Conservation (phyloP, 2,329 filamentous ascomycete genomes). For the Aspergillus fumigatus region DNA sequence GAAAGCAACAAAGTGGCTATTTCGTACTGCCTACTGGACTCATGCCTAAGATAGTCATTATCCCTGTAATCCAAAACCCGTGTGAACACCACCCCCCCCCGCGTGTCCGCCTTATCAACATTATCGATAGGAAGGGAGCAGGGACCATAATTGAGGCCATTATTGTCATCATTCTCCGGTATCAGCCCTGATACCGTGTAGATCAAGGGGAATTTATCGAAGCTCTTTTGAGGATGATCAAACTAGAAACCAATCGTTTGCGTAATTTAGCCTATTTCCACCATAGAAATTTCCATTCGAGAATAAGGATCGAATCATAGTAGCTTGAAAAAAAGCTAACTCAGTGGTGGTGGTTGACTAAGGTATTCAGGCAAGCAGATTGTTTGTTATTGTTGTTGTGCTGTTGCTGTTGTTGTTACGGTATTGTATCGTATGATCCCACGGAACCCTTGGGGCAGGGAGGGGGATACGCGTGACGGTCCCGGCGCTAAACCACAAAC, state of each 20-base stretch:
- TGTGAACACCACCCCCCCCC: slow-evolving; percentile 4
- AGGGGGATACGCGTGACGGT: slow-evolving; percentile 22
- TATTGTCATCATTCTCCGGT: background rate
- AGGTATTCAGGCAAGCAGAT: background rate
- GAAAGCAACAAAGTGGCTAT: background rate
- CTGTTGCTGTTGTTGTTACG: background rate
- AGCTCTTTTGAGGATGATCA: background rate
- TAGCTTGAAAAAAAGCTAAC: too few species aligned
- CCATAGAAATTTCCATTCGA: background rate
- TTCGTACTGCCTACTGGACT: background rate
- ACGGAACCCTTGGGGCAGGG: background rate
- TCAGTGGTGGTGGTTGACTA: background rate
- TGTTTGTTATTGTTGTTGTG: background rate
- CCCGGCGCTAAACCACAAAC: slow-evolving; percentile 23
- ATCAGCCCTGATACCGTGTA: background rate
- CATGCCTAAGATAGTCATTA: background rate
- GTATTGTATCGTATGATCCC: slow-evolving; percentile 13
- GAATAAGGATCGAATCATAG: background rate
- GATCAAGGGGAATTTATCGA: background rate
- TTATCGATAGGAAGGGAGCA: slow-evolving; percentile 13
- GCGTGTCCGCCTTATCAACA: slow-evolving; percentile 15
- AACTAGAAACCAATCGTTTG: background rate
- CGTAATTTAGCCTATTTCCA: background rate
- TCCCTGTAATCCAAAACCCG: background rate
- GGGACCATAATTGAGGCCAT: background rate